A percentile compares a stretch with the other conserved stretches of the same genome.
phyloP scores from a whole-genome alignment of 1,284 basidiomycete species.

The Apiotrichum montevideense region DNA sequence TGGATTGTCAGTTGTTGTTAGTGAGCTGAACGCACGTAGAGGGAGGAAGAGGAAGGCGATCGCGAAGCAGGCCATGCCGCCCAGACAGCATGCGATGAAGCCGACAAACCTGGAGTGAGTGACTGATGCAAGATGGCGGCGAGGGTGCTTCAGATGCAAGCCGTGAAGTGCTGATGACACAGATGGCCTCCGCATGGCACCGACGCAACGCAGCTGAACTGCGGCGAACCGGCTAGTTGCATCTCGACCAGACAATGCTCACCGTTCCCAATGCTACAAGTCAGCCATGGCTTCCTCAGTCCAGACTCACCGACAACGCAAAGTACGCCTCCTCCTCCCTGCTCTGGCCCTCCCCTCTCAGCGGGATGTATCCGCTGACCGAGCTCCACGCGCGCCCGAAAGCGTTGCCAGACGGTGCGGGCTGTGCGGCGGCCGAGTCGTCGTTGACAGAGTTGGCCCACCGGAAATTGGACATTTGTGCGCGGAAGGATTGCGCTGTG shows the following conservation, averaged over 20 bases:
- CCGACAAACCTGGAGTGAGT: constrained; percentile 63
- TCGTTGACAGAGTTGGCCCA: constrained; percentile 73
- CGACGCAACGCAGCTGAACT: no score
- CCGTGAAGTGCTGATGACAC: no score
- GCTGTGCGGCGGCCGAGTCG: constrained; percentile 55
- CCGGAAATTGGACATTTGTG: constrained; percentile 59
- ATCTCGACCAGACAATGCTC: neutral
- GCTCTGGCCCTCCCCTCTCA: constrained; percentile 68
- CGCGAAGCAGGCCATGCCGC: constrained; percentile 90
- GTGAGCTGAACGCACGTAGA: constrained; percentile 44
- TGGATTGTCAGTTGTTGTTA: constrained; percentile 25
- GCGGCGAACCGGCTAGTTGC: no score
- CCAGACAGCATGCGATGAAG: constrained; percentile 84
- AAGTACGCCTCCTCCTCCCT: constrained; percentile 97
- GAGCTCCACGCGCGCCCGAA: constrained; percentile 52
- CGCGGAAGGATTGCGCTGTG: constrained; percentile 38
- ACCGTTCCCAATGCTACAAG: constrained; percentile 43
- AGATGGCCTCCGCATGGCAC: no score
- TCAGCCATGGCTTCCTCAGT: neutral
- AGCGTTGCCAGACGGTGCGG: constrained; percentile 52
- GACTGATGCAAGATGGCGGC: neutral
- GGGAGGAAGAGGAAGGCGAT: constrained; percentile 89
- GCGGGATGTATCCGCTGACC: constrained; percentile 70
- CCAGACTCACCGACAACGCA: constrained; percentile 66
- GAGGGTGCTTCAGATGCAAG: no score